Evolutionary conservation across 208 protist species (phyloP), one percentile per base, ranked within the genome.

Genomic region (Wallacemonas sp.): DNA sequence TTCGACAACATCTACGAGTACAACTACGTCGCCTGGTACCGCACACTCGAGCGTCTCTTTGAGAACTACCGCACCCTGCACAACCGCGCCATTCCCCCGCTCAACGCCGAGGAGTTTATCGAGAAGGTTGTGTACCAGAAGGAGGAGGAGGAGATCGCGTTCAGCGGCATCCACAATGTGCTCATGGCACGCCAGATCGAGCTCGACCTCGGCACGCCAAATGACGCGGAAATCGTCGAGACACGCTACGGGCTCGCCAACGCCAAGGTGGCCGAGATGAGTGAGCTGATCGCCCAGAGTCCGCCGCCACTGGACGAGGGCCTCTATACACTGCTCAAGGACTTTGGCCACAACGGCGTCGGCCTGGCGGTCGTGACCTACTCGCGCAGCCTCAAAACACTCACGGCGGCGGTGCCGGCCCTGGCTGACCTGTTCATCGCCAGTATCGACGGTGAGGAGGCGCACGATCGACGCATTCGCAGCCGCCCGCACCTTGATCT

Each of bases 201-300:
- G 56, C 68, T 95, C 12, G 88, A 90, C 46, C 77, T 96, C 12
- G 91, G 91, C 43, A 84, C 86, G 11, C 85, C 88, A 2, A 81
- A 92, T 48, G 91, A 96, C 57, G 88, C 88, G 3, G 88, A 96
- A 55, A 94, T 96, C 65, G 88, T 96, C 0, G 88, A 95, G 75
- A 96, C 91, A 24, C 84, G 86, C 21, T 92, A 94, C 69, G 91
- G 91, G 8, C 72, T 96, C 19, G 91, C 88, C 16, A 96, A 96
- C 66, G 86, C 88, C 23, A 96, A 96, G 64, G 60, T 96, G 36
- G 88, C 88, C 2, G 91, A 96, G 61, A 86, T 96, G 85, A 68
- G 61, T 11, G 91, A 96, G 66, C 74, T 95, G 61, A 32, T 94
- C 21, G 66, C 70, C 54, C 67, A 80, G 55, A 34, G 74, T n/a